Base-by-base conservation (phyloP, 2,329 filamentous ascomycete species). In the Claviceps fusiformis region DNA sequence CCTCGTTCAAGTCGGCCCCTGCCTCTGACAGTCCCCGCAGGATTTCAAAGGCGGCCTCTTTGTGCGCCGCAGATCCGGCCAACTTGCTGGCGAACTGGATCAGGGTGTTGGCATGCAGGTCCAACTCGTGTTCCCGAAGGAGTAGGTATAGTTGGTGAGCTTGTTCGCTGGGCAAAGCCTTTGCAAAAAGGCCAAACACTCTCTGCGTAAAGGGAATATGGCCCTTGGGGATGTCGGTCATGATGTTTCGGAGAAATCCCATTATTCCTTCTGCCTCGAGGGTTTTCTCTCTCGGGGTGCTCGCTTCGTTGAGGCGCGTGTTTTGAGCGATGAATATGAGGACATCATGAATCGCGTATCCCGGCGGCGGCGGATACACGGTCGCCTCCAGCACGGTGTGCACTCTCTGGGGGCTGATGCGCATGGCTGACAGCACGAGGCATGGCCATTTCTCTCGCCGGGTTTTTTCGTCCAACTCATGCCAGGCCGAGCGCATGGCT, bases 21-120 rank as follows among this genome's bases (percentile, higher is more conserved):
- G 56, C 62, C 15, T 71, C 65, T 5, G 80, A 60, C 19, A 70
- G 61, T 3, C 51, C 52, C 27, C 61, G 61, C 6, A 71, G 55
- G n/a, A 82, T 70, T 4, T 71, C 66, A 47, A 77, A 70, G 0
- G 78, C 68, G 19, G 56, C 55, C 2, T 63, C 70, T 58, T 78
- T 79, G 61, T 73, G 66, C 5, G 61, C 57, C 13, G 62, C 59
- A 9, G 64, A 61, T 49, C 64, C 63, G 1, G 78, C 75, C 31
- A 84, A 63, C 3, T 66, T 70, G 46, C 65, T 66, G 3, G 76
- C 76, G 47, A 80, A 71, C 2, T 78, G 74, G 2, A 79, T 62
- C 17, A 70, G 63, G 0, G 78, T 81, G 57, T 75, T 65, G 10
- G 60, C 58, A 48, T 74, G 69, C 5, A 78, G 56, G 5, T 59